Conservation (phyloP, 2,329 filamentous ascomycete species). For the Hypocrella siamensis region DNA sequence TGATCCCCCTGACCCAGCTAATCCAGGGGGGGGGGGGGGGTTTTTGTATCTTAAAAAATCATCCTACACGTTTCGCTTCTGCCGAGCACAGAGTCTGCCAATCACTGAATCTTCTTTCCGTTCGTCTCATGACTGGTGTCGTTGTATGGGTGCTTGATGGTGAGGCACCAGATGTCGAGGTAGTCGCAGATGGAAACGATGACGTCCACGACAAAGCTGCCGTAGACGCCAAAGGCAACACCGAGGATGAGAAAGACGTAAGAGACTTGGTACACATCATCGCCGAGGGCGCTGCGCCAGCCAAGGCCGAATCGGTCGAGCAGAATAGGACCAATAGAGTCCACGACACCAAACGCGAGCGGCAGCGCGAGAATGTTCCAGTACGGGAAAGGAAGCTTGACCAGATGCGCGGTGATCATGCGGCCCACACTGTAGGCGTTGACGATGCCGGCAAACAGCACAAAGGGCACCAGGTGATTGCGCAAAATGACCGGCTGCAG, state of each 20-base stretch:
- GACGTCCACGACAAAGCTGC: conserved; percentile 91
- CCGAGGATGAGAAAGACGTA: conserved; percentile 85
- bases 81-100: neutral
- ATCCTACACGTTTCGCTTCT: neutral
- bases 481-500: conserved; percentile 74
- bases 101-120: conserved; percentile 23
- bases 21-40: too few species aligned
- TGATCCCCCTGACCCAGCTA: too few species aligned
- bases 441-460: conserved; percentile 73
- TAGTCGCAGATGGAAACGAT: conserved; percentile 98
- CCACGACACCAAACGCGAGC: conserved; percentile 61
- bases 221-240: conserved; percentile 77
- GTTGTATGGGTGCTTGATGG: conserved; percentile 70
- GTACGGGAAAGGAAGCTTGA: conserved; percentile 78
- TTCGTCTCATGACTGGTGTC: conserved; percentile 20
- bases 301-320: conserved; percentile 44
- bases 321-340: conserved; percentile 60
- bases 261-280: conserved; percentile 73
- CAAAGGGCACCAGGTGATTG: conserved; percentile 76
- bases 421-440: conserved; percentile 93
- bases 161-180: conserved; percentile 94
- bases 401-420: conserved; percentile 90
- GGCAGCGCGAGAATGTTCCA: conserved; percentile 73
- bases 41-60: neutral
- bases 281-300: conserved; percentile 63